These are phyloP conservation scores for Trichoderma cornu-damae DNA, from an alignment of 2,329 filamentous ascomycete genomes.

Conservation along the genomic window DNA sequence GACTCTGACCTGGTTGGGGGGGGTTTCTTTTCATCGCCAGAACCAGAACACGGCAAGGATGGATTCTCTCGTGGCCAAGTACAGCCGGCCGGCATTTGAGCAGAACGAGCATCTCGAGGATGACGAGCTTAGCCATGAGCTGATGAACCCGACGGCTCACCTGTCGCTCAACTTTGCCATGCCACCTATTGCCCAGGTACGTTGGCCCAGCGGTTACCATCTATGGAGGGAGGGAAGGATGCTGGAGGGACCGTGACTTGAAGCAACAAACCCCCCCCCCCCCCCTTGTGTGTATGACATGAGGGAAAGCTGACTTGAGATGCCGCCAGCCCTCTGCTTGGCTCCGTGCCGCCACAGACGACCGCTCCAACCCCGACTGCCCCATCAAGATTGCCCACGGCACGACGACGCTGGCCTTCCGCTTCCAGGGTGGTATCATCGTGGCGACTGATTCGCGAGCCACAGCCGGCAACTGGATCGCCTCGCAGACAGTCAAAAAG, in stretches of 20 bases:
- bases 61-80: conserved; percentile 90
- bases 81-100: conserved; percentile 72
- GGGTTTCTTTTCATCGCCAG: neutral
- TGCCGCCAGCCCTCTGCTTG: conserved; percentile 73
- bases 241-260: no score
- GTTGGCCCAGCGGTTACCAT: conserved; percentile 28
- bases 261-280: neutral
- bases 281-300: neutral
- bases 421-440: conserved; percentile 97
- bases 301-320: neutral
- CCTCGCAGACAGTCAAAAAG: conserved; percentile 99
- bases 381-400: conserved; percentile 99
- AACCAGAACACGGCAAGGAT: conserved; percentile 47
- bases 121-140: conserved; percentile 64
- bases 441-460: conserved; percentile 97
- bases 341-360: conserved; percentile 95
- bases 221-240: neutral
- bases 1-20: neutral
- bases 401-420: conserved; percentile 95
- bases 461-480: conserved; percentile 98
- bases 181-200: conserved; percentile 84
- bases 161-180: conserved; percentile 92
- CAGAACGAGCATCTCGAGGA: conserved; percentile 65
- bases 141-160: conserved; percentile 65
- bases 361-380: conserved; percentile 92